A percentile compares a stretch with the other conserved stretches of the same genome.
Evolutionary conservation across 257 asterid species (phyloP).

Genomic region (Ophiorrhiza pumila): DNA sequence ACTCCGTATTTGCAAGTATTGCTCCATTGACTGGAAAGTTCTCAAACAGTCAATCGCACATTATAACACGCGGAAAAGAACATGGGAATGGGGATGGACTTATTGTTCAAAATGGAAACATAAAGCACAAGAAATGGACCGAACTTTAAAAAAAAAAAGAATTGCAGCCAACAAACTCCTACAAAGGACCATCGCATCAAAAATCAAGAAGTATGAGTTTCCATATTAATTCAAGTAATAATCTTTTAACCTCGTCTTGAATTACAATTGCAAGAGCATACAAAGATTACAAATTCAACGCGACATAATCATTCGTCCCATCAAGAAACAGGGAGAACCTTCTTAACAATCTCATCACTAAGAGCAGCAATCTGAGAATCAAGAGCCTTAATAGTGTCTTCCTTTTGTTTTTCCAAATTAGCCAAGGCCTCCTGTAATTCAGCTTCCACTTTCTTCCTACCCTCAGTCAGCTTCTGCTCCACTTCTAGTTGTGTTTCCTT

Average conservation of each 20-base stretch:
- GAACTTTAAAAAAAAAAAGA: neutral
- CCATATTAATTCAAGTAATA: neutral
- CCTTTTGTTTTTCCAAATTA: conserved; percentile 70
- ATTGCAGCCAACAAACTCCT: neutral
- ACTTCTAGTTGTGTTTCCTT: conserved; percentile 86
- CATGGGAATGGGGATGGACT: neutral
- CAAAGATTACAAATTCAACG: conserved; percentile 6
- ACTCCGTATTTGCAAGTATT: neutral
- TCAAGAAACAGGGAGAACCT: conserved; percentile 75
- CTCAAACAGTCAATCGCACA: neutral
- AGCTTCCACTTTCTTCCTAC: conserved; percentile 76
- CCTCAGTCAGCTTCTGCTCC: conserved; percentile 72
- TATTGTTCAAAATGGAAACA: neutral
- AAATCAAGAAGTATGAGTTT: neutral
- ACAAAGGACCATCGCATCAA: neutral
- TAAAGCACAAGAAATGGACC: neutral
- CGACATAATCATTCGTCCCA: neutral
- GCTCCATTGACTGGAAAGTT: neutral
- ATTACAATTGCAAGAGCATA: neutral
- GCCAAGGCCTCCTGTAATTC: conserved; percentile 82
- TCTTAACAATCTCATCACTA: conserved; percentile 84
- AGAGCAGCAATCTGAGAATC: conserved; percentile 81
- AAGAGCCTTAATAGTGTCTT: conserved; percentile 65
- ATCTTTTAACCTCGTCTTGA: neutral
- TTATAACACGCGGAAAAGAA: too few species aligned